Base-by-base conservation (phyloP, 768 basidiomycete genomes). In the Suillus lakei region DNA sequence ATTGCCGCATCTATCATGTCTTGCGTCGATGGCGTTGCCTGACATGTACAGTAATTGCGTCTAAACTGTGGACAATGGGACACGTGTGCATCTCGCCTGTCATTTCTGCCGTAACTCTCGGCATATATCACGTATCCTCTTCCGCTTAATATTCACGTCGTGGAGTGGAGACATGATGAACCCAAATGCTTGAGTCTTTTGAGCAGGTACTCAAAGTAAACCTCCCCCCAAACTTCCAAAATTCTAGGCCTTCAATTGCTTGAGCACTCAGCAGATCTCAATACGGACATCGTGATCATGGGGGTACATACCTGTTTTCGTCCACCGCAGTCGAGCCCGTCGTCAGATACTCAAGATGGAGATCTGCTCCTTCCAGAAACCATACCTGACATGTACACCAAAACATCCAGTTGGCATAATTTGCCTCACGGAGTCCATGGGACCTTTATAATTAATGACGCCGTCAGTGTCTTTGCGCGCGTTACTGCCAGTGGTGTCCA, bases 11-110 rank as follows among this genome's bases (percentile, higher is more conserved):
- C n/a, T n/a, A n/a, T n/a, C n/a, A n/a, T 46, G 76, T 78, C 13
- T 77, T 72, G n/a, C 77, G 72, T 38, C 67, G 72, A 54, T 78
- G 76, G 75, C n/a, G n/a, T n/a, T n/a, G n/a, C n/a, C n/a, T n/a
- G n/a, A n/a, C n/a, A n/a, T n/a, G n/a, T n/a, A n/a, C n/a, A n/a
- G n/a, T n/a, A n/a, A n/a, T n/a, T n/a, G n/a, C n/a, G n/a, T n/a
- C n/a, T n/a, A n/a, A n/a, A n/a, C n/a, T n/a, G n/a, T n/a, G n/a
- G n/a, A n/a, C n/a, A n/a, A n/a, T n/a, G n/a, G n/a, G n/a, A n/a
- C n/a, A n/a, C n/a, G n/a, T n/a, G n/a, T n/a, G n/a, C n/a, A n/a
- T n/a, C n/a, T n/a, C n/a, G n/a, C n/a, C n/a, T n/a, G n/a, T n/a
- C n/a, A n/a, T n/a, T n/a, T n/a, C n/a, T n/a, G 48, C 48, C 3